A percentile compares a stretch with the other conserved stretches of the same genome.
phyloP scores from a whole-genome alignment of 768 basidiomycete species.

The Fibroporia radiculosa region DNA sequence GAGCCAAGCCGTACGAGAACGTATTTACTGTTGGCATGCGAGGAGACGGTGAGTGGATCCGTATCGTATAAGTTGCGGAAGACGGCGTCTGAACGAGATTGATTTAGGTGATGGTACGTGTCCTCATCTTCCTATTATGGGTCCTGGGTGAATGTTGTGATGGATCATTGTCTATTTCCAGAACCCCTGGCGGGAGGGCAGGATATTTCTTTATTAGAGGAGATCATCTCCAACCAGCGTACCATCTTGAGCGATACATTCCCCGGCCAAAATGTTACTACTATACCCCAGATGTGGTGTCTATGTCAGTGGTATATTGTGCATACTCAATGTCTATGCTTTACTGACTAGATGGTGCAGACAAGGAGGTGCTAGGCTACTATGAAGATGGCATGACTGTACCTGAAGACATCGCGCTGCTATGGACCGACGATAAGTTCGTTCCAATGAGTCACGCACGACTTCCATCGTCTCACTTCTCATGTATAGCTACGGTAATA shows the following conservation, averaged over 20 bases:
- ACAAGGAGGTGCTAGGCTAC: constrained; percentile 59
- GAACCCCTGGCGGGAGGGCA: constrained; percentile 46
- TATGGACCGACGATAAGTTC: constrained; percentile 72
- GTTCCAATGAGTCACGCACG: not conserved
- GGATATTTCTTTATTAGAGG: constrained; percentile 43
- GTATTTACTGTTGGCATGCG: constrained; percentile 66
- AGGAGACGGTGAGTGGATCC: constrained; percentile 30
- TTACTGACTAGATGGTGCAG: constrained; percentile 13
- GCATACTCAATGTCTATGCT: not conserved
- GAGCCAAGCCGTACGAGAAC: constrained; percentile 53
- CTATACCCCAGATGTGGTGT: constrained; percentile 61
- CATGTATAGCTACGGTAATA: constrained; percentile 61
- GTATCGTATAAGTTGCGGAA: not conserved
- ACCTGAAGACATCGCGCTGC: constrained; percentile 55
- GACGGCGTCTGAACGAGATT: not conserved
- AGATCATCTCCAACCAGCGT: constrained; percentile 54
- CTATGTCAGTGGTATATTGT: constrained; percentile 33
- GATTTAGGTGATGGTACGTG: constrained; percentile 39
- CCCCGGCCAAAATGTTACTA: constrained; percentile 35
- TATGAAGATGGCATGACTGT: constrained; percentile 56
- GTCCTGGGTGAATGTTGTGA: not conserved
- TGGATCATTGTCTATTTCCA: constrained; percentile 18
- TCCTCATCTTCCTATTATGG: no score
- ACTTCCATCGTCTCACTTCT: not conserved
- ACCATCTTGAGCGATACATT: constrained; percentile 49